Evolutionary conservation across 768 basidiomycete genomes (phyloP).

Genomic region (Hypholoma fasciculare): DNA sequence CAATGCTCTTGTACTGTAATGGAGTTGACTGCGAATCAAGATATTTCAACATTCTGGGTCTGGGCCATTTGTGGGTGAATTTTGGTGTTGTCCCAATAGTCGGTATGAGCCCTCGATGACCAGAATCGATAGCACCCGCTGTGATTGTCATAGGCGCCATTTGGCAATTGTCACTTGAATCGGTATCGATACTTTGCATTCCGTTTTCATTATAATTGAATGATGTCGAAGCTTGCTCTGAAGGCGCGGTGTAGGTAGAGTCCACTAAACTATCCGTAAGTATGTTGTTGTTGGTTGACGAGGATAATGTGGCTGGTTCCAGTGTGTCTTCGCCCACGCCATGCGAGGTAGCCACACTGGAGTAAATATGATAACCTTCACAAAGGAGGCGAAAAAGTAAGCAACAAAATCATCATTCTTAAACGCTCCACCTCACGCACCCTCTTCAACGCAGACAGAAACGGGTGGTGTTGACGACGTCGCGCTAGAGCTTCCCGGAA

Average conservation of each 20-base stretch:
- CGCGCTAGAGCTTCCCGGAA: not conserved
- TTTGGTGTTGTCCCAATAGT: slow-evolving; percentile 36
- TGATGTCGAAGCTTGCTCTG: not conserved
- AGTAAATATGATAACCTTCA: slow-evolving; percentile 10
- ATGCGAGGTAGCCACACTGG: slow-evolving; percentile 6
- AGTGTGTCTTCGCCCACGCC: not conserved
- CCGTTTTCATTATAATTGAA: not conserved
- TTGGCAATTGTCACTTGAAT: not conserved
- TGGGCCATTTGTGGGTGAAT: slow-evolving; percentile 55
- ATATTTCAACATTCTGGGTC: slow-evolving; percentile 33
- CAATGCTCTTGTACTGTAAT: not conserved
- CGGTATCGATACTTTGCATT: not conserved
- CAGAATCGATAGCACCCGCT: slow-evolving; percentile 22
- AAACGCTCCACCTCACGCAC: not conserved
- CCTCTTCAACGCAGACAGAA: slow-evolving; percentile 1
- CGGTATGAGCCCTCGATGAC: slow-evolving; percentile 28
- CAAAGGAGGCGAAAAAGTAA: not conserved
- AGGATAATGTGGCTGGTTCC: not conserved
- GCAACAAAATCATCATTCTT: not conserved
- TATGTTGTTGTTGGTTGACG: not conserved
- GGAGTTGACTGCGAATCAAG: slow-evolving; percentile 12
- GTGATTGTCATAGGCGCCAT: slow-evolving; percentile 1
- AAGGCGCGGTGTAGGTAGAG: not conserved
- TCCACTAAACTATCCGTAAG: not conserved
- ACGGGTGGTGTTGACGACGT: not conserved